Evolutionary conservation across 1,284 basidiomycete species (phyloP).

Genomic region (Irpex rosettiformis): DNA sequence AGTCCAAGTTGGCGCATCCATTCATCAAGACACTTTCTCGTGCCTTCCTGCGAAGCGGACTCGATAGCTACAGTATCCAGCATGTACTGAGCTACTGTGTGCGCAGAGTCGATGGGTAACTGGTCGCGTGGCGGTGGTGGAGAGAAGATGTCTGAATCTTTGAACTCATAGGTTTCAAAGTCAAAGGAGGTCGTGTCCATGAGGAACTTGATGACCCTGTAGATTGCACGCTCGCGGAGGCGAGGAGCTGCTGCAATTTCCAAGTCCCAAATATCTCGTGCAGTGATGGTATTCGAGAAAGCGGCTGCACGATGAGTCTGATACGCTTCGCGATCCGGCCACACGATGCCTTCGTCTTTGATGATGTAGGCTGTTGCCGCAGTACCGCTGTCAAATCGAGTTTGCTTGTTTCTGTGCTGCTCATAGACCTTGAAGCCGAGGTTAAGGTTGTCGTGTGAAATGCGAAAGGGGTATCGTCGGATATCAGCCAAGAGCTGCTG

Average conservation of each 20-base stretch:
- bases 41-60: constrained; percentile 23
- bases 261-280: constrained; percentile 21
- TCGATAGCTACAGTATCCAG: constrained; percentile 18
- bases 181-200: constrained; percentile 6
- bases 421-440: not conserved
- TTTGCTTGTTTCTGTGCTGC: not conserved
- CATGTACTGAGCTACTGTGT: constrained; percentile 15
- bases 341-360: constrained; percentile 11
- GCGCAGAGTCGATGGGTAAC: constrained; percentile 6
- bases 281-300: constrained; percentile 21
- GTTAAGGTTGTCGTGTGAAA: constrained; percentile 2
- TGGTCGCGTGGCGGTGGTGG: constrained; percentile 4
- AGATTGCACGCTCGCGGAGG: constrained; percentile 15
- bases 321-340: constrained; percentile 18
- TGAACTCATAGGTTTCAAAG: not conserved
- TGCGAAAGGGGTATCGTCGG: constrained; percentile 12
- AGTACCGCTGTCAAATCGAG: constrained; percentile 2
- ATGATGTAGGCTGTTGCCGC: constrained; percentile 2
- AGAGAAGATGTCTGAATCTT: not conserved
- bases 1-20: constrained; percentile 14
- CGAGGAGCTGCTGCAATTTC: constrained; percentile 13
- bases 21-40: constrained; percentile 10
- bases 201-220: constrained; percentile 10
- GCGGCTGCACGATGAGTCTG: constrained; percentile 20
- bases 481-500: constrained; percentile 13